Base-by-base conservation (phyloP, 108 stramenopile genomes). In the Cyclotella cryptica region DNA sequence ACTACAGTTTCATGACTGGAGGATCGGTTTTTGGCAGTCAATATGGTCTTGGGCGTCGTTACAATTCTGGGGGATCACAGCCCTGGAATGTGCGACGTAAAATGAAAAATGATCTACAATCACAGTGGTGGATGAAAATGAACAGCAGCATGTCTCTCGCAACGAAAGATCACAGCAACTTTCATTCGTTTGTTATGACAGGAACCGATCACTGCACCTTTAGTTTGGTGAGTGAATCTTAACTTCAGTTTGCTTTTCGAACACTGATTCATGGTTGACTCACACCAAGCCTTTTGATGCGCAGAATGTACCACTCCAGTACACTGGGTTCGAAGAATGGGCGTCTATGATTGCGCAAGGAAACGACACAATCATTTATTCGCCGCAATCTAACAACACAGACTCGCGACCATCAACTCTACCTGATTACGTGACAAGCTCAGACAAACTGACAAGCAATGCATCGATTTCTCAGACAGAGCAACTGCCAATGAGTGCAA, bases 191-290 rank as follows among this genome's bases (percentile, higher is more conserved):
- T 60, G 47, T 80, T 28, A 81, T 84, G 47, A 80, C 84, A 14
- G 76, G 72, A 22, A 63, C 68, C 19, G 87, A 63, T 0, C 87
- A 88, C 41, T 88, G 87, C 59, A 74, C 71, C 0, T 88, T 84
- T 69, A 80, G 87, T 13, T 45, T 85, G 76, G 82, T 83, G 47
- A 64, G 74, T 21, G n/a, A 15, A 65, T 62, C 39, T 28, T 62
- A 22, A 54, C 52, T 60, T 19, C 7, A 30, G 57, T 1, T 7
- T 51, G 26, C 14, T 24, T 7, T 72, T 49, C 17, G 26, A 11
- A 63, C 21, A 26, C 9, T 13, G 2, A 14, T 40, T 0, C 35
- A 51, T 17, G 1, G 26, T 40, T 72, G 19, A 24, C 42, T 11
- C 24, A 21, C 29, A 47, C 49, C 9, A 35, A 0, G 29, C 28